Evolutionary conservation across 1,139 yeast species (phyloP).

Genomic region (Saccharomyces pastorianus): DNA sequence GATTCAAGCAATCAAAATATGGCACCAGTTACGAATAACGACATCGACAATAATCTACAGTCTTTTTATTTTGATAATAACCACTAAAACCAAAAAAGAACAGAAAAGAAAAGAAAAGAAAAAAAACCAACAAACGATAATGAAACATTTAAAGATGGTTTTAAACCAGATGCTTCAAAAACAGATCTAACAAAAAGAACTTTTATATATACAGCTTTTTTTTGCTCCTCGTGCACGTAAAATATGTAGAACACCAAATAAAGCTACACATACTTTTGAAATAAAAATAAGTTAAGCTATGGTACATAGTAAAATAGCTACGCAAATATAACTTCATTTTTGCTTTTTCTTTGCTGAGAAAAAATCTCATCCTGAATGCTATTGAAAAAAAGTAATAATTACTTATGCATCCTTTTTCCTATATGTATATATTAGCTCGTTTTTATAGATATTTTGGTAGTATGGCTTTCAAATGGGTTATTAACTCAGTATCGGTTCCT

Average conservation of each 20-base stretch:
- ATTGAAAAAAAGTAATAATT: not conserved
- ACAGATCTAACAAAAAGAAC: not conserved
- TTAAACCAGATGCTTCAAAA: not conserved
- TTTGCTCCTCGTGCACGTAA: not conserved
- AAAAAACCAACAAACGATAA: not conserved
- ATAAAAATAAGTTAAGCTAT: not conserved
- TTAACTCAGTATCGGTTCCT: constrained; percentile 45
- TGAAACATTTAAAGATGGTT: not conserved
- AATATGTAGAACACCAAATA: not conserved
- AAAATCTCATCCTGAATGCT: too few species aligned
- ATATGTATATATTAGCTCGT: not conserved
- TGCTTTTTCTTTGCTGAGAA: not conserved
- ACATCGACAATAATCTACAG: constrained; percentile 7
- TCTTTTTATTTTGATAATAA: constrained; percentile 6
- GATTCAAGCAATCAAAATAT: not conserved
- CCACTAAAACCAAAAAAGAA: not conserved
- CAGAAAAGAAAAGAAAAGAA: not conserved
- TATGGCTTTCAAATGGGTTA: constrained; percentile 37
- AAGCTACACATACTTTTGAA: not conserved
- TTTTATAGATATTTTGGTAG: constrained; percentile 15
- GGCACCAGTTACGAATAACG: constrained; percentile 5
- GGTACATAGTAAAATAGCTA: not conserved
- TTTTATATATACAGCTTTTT: not conserved
- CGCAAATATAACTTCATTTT: not conserved
- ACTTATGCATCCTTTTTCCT: not conserved